phyloP scores from a whole-genome alignment of 2,329 filamentous ascomycete genomes.

The Exophiala phaeomuriformis region DNA sequence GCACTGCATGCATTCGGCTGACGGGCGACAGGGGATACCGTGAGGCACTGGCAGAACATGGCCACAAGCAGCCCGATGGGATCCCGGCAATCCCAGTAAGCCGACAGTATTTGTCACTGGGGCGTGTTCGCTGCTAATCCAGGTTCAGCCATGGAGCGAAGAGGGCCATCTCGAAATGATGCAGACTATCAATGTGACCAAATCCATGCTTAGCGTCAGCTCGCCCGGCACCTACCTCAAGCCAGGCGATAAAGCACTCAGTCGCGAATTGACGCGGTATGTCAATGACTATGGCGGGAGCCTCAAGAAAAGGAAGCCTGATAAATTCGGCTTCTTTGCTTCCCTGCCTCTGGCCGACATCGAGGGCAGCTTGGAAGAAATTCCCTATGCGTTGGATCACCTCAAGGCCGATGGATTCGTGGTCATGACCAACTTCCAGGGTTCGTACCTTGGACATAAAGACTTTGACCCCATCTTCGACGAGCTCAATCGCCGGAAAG shows the following conservation, averaged over 20 bases:
- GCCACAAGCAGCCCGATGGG: slow-evolving; percentile 24
- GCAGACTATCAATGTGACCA: slow-evolving; percentile 43
- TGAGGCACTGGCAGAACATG: slow-evolving; percentile 23
- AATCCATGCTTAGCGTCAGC: slow-evolving; percentile 49
- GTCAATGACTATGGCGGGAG: slow-evolving; percentile 30
- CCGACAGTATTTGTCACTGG: background rate
- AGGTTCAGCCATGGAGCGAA: slow-evolving; percentile 40
- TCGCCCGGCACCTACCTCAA: slow-evolving; percentile 47
- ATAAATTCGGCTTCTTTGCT: slow-evolving; percentile 48
- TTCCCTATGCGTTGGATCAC: slow-evolving; percentile 36
- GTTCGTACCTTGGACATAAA: slow-evolving; percentile 46
- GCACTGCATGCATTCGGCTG: background rate
- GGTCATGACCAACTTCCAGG: slow-evolving; percentile 48
- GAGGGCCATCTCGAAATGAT: slow-evolving; percentile 46
- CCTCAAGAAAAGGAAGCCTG: slow-evolving; percentile 27
- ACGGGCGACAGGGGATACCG: slow-evolving; percentile 16
- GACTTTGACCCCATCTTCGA: slow-evolving; percentile 43
- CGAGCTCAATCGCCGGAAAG: slow-evolving; percentile 41
- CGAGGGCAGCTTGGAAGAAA: slow-evolving; percentile 42
- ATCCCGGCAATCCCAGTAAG: slow-evolving; percentile 24
- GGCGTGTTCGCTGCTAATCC: background rate
- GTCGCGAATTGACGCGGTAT: slow-evolving; percentile 34
- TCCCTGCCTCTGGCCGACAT: slow-evolving; percentile 48
- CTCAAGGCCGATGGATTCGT: slow-evolving; percentile 46
- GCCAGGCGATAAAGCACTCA: slow-evolving; percentile 34